phyloP scores from a whole-genome alignment of 2,329 filamentous ascomycete genomes.

The Cladosporium sp. region DNA sequence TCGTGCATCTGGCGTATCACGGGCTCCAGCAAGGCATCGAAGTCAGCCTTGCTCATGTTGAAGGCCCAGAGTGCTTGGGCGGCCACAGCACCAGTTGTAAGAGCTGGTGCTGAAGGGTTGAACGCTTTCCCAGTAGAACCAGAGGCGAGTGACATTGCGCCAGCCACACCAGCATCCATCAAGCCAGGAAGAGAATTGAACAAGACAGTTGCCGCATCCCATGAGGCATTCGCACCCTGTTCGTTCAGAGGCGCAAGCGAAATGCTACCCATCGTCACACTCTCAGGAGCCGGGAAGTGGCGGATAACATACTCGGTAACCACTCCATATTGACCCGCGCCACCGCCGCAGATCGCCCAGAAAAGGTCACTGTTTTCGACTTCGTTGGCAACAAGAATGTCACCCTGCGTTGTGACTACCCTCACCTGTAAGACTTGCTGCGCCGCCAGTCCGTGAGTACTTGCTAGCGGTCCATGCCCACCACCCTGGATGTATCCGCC shows the following conservation, averaged over 20 bases:
- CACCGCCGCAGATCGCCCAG: constrained; percentile 25
- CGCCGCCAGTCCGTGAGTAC: constrained; percentile 22
- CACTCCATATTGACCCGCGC: constrained; percentile 20
- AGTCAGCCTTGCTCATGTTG: constrained; percentile 28
- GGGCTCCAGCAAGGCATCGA: constrained; percentile 26
- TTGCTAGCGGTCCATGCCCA: constrained; percentile 22
- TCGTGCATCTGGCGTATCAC: constrained; percentile 19
- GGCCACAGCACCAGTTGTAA: constrained; percentile 32
- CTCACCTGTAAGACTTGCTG: constrained; percentile 23
- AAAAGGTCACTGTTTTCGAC: constrained; percentile 25
- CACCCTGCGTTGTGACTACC: constrained; percentile 21
- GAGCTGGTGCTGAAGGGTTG: constrained; percentile 35
- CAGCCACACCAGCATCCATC: constrained; percentile 35
- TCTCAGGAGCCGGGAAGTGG: constrained; percentile 32
- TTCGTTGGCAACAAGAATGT: constrained; percentile 20
- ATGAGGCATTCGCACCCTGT: constrained; percentile 35
- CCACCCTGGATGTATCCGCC: constrained; percentile 23
- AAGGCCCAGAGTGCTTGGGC: constrained; percentile 33
- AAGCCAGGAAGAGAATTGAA: constrained; percentile 32
- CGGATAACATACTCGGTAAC: constrained; percentile 18
- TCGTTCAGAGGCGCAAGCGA: constrained; percentile 26
- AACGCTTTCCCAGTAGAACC: constrained; percentile 29
- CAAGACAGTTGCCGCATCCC: constrained; percentile 36
- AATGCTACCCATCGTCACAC: constrained; percentile 21
- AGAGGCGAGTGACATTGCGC: constrained; percentile 26